Evolutionary conservation across 805 yeast genomes (phyloP).

Genomic region (Debaryomyces castellii): DNA sequence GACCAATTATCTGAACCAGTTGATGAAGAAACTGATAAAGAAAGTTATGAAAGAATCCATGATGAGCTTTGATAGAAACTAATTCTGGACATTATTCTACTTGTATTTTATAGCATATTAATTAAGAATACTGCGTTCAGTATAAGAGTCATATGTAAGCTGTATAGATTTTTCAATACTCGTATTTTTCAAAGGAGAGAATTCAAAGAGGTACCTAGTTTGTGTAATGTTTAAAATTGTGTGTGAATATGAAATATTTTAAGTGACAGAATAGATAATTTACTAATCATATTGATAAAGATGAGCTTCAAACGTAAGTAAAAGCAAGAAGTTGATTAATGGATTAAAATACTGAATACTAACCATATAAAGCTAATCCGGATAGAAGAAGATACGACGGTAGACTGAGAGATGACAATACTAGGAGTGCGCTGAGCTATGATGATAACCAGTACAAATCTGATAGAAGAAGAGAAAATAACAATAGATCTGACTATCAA

Average conservation of each 20-base stretch:
- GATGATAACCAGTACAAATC: conserved; percentile 1
- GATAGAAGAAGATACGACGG: conserved; percentile 1
- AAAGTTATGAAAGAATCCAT: conserved; percentile 2
- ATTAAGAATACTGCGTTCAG: neutral
- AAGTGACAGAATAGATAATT: no score
- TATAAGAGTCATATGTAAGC: no score
- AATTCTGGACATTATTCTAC: neutral
- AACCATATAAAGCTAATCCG: neutral
- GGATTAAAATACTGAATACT: neutral
- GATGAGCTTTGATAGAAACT: conserved; percentile 9
- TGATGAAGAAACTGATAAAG: neutral
- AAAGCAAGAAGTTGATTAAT: neutral
- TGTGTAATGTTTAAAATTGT: conserved; percentile 1
- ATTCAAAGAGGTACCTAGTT: no score
- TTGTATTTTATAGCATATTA: neutral
- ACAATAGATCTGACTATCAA: neutral
- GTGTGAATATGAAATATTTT: no score
- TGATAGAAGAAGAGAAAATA: conserved; percentile 3
- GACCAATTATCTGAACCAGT: neutral
- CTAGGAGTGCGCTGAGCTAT: neutral
- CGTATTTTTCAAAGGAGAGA: no score
- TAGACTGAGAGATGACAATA: conserved; percentile 1
- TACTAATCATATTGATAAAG: neutral
- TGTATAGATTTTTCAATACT: no score
- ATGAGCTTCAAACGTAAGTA: neutral